Evolutionary conservation across 768 basidiomycete genomes (phyloP).

Genomic region (Trametes elegans): DNA sequence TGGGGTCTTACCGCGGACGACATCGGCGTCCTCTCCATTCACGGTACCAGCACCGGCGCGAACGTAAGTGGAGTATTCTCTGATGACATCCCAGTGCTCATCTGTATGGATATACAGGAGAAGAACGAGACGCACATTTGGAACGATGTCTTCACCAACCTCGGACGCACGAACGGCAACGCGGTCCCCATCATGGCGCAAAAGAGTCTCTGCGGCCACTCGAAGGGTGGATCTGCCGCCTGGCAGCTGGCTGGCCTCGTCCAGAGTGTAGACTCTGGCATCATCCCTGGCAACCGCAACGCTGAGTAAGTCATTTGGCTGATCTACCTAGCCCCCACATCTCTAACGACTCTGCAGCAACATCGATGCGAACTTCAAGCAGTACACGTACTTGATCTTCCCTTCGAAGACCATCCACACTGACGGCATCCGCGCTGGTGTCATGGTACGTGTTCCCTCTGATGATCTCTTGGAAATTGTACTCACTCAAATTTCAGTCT

Average conservation of each 20-base stretch:
- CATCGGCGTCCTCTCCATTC: constrained; percentile 86
- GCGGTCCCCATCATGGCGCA: constrained; percentile 98
- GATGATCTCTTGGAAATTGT: too few species aligned
- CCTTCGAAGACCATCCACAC: constrained; percentile 96
- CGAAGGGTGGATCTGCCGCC: constrained; percentile 98
- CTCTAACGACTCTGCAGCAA: constrained; percentile 53
- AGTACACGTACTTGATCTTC: constrained; percentile 92
- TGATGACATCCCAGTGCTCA: constrained; percentile 11
- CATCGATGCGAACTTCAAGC: constrained; percentile 88
- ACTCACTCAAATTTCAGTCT: constrained; percentile 48
- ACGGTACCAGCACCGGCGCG: constrained; percentile 84
- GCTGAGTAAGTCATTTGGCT: constrained; percentile 69
- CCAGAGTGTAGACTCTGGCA: constrained; percentile 80
- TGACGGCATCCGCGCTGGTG: constrained; percentile 84
- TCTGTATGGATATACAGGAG: constrained; percentile 51
- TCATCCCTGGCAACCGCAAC: constrained; percentile 94
- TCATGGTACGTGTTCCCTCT: constrained; percentile 85
- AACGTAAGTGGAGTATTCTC: constrained; percentile 46
- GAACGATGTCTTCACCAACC: constrained; percentile 90
- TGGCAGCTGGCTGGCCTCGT: constrained; percentile 95
- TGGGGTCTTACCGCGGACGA: constrained; percentile 96
- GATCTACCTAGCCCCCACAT: too few species aligned
- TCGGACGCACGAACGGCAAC: constrained; percentile 89
- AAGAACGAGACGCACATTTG: constrained; percentile 97
- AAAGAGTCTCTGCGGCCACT: constrained; percentile 95